Evolutionary conservation across 83 land plant species (phyloP).

Genomic region (Thuja plicata): DNA sequence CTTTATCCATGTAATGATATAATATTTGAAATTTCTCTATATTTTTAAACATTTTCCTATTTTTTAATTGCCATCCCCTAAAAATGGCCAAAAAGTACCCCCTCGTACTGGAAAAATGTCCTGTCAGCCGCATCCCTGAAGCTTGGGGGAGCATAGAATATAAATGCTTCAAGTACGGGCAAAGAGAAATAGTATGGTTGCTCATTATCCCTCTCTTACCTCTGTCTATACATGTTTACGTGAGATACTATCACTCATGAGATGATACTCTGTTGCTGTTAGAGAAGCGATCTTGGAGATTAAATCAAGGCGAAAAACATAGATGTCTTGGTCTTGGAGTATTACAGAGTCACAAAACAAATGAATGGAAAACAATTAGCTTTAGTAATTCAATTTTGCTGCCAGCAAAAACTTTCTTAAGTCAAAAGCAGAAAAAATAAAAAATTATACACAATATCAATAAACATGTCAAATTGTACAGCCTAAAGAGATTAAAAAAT

Average conservation of each 20-base stretch:
- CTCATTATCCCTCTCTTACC: too few species aligned
- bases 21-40: too few species aligned
- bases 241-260: neutral
- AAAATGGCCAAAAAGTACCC: too few species aligned
- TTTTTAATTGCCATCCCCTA: too few species aligned
- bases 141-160: too few species aligned
- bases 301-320: neutral
- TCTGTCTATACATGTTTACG: too few species aligned
- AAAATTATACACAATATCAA: neutral
- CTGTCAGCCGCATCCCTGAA: too few species aligned
- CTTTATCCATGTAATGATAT: too few species aligned
- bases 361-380: neutral
- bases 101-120: too few species aligned
- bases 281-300: neutral
- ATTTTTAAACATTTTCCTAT: too few species aligned
- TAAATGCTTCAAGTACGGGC: too few species aligned
- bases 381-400: neutral
- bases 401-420: neutral
- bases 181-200: too few species aligned
- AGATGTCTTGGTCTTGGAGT: neutral
- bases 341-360: neutral
- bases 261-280: neutral
- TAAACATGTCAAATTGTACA: neutral
- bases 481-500: neutral
- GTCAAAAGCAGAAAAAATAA: neutral